A percentile compares a stretch with the other conserved stretches of the same genome.
phyloP scores from a whole-genome alignment of 2,329 filamentous ascomycete genomes.

The Colletotrichum tropicicola region DNA sequence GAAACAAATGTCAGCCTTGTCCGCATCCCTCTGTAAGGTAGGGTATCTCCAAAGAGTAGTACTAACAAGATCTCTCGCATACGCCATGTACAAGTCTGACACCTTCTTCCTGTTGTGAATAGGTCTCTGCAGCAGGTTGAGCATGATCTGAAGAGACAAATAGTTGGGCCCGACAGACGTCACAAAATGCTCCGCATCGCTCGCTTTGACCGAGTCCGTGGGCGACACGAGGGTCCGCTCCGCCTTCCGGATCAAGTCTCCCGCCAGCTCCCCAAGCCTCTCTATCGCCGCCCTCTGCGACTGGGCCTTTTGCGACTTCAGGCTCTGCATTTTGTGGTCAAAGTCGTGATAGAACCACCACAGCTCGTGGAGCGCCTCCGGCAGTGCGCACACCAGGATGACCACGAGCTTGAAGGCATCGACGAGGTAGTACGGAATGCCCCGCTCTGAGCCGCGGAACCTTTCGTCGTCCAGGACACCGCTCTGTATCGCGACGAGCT shows the following conservation, averaged over 20 bases:
- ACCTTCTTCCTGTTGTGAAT: constrained; percentile 8
- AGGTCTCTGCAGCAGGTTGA: constrained; percentile 5
- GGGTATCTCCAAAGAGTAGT: neutral
- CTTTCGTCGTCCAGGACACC: constrained; percentile 7
- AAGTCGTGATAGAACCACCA: constrained; percentile 2
- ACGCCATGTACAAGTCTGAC: constrained; percentile 13
- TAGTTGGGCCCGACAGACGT: constrained; percentile 6
- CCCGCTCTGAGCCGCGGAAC: constrained; percentile 5
- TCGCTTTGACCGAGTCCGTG: neutral
- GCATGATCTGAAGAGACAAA: constrained; percentile 14
- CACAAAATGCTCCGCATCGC: constrained; percentile 3
- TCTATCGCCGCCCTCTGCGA: neutral
- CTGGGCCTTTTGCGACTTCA: neutral
- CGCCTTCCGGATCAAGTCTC: constrained; percentile 1
- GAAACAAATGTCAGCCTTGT: neutral
- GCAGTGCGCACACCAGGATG: constrained; percentile 11
- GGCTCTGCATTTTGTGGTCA: neutral
- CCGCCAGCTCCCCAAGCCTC: neutral
- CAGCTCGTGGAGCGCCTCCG: constrained; percentile 1
- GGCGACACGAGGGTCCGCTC: constrained; percentile 8
- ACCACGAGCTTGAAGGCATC: constrained; percentile 22
- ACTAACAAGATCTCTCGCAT: constrained; percentile 13
- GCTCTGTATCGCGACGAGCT: constrained; percentile 12
- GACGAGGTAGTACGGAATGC: constrained; percentile 21
- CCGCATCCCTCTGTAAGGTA: too few species aligned